These are phyloP conservation scores for Pascua guehoae DNA, from an alignment of 1,284 basidiomycete species.

Conservation along the genomic window DNA sequence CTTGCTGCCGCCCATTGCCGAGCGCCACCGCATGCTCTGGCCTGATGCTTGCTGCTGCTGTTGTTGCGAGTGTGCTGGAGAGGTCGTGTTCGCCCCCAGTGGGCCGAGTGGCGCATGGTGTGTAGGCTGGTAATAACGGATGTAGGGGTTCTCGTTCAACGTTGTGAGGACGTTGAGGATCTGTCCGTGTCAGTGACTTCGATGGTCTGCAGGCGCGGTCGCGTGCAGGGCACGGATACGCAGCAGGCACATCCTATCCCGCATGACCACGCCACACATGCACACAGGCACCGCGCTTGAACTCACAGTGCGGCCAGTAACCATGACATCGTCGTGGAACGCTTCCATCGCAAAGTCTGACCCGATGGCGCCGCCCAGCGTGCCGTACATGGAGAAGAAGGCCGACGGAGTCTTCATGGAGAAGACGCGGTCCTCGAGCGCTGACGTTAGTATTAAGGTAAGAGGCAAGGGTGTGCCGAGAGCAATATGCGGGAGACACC, in stretches of 20 bases:
- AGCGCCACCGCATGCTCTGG: slow-evolving; percentile 40
- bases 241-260: neutral
- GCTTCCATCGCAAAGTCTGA: slow-evolving; percentile 61
- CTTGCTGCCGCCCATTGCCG: slow-evolving; percentile 33
- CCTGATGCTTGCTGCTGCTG: slow-evolving; percentile 48
- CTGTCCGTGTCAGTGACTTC: slow-evolving; percentile 50
- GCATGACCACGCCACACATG: neutral
- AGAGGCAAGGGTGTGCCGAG: neutral
- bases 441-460: slow-evolving; percentile 49
- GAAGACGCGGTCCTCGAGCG: slow-evolving; percentile 77
- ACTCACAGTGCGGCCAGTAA: slow-evolving; percentile 53
- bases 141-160: slow-evolving; percentile 87
- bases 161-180: slow-evolving; percentile 87
- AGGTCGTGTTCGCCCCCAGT: slow-evolving; percentile 52
- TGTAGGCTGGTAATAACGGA: slow-evolving; percentile 86
- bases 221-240: too few species aligned
- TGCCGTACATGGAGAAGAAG: slow-evolving; percentile 83
- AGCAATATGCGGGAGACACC: neutral
- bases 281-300: neutral
- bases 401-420: slow-evolving; percentile 67
- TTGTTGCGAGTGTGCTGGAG: slow-evolving; percentile 46
- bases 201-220: too few species aligned
- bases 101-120: slow-evolving; percentile 84
- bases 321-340: slow-evolving; percentile 76
- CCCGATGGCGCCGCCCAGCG: slow-evolving; percentile 64